Percentiles rank a stretch among this genome's conserved stretches.
Evolutionary conservation across 306 rosid genomes (phyloP).

Genomic region (Castanopsis chinensis): DNA sequence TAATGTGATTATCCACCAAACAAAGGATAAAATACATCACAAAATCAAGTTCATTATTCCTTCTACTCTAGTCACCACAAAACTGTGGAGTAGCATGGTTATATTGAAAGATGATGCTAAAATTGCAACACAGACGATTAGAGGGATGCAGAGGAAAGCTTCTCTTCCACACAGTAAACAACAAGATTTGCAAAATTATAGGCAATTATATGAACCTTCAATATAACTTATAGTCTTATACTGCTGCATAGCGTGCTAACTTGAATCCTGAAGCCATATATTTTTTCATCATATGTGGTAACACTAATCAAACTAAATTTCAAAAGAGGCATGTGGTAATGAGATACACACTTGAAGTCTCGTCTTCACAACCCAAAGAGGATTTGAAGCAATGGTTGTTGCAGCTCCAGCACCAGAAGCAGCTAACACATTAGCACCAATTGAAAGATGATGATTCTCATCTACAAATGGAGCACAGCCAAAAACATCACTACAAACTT

Average conservation of each 20-base stretch:
- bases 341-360: constrained; percentile 69
- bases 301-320: background rate
- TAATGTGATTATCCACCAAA: background rate
- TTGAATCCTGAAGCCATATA: background rate
- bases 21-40: background rate
- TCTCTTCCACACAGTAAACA: background rate
- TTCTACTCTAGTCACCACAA: background rate
- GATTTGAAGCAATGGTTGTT: constrained; percentile 74
- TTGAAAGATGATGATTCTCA: constrained; percentile 59
- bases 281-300: background rate
- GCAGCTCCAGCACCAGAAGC: constrained; percentile 95
- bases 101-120: background rate
- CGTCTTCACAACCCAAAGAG: constrained; percentile 95
- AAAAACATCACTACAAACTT: background rate
- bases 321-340: background rate
- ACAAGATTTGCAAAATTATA: background rate
- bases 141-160: background rate
- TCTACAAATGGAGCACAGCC: constrained; percentile 43
- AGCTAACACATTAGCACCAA: constrained; percentile 81
- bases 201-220: background rate
- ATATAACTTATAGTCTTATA: background rate
- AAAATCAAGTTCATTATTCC: background rate
- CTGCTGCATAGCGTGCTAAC: background rate
- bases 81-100: background rate
- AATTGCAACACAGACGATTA: background rate